Base-by-base conservation (phyloP, 2,329 filamentous ascomycete species). In the Paraphoma chrysanthemicola region DNA sequence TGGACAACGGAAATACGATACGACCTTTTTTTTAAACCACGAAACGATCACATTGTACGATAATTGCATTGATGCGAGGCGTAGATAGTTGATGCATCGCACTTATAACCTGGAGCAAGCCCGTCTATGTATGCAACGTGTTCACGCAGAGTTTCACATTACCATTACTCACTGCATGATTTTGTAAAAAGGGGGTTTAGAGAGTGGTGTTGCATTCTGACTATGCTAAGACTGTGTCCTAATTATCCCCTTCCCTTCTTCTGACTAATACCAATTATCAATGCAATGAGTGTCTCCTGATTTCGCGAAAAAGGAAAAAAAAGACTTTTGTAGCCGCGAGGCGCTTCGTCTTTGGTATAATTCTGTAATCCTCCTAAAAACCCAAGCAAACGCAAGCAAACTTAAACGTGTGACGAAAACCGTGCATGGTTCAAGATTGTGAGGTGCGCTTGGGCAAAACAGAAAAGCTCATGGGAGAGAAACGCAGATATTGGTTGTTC, bases 321-420 rank as follows among this genome's bases (percentile, higher is more conserved):
- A 8, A 30, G 3, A 43, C 49, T 49, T 56, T 52, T 54, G 41
- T 39, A 43, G 53, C 53, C 48, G 48, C 30, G 53, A 52, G 53
- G 53, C 53, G 53, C 11, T 44, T 56, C 29, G 49, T 56, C 53
- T 56, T 56, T 52, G 48, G 53, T 52, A 56, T 56, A 48, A 47
- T 43, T 18, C 14, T 4, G 7, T 7, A 16, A 36, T 23, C 23
- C 23, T 23, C 23, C 23, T 5, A n/a, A 45, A 14, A 52, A 41
- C 23, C 23, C 23, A 23, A 23, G 5, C 5, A 5, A 23, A 23
- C 23, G 3, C 23, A 23, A 23, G 23, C 23, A 23, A 23, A 23
- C 23, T 23, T 23, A 23, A n/a, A n/a, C n/a, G n/a, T n/a, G n/a
- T n/a, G n/a, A n/a, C n/a, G n/a, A n/a, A n/a, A n/a, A n/a, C n/a